phyloP scores from a whole-genome alignment of 2,329 filamentous ascomycete species.

The Neopestalotiopsis rosae region DNA sequence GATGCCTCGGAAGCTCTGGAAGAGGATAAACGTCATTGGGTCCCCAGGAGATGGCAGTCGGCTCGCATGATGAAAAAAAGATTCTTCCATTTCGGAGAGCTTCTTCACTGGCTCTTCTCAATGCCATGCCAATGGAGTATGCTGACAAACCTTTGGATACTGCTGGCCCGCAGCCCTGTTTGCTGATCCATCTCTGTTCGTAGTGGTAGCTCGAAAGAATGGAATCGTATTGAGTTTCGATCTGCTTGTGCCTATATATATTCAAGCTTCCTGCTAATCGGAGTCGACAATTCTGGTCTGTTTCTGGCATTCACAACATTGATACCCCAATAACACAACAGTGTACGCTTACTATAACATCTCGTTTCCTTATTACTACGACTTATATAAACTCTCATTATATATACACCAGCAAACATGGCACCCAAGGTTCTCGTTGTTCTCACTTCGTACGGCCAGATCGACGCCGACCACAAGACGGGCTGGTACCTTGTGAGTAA shows the following conservation, averaged over 20 bases:
- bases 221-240: not conserved
- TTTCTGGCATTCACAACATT: not conserved
- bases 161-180: not conserved
- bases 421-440: constrained; percentile 71
- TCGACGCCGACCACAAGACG: constrained; percentile 59
- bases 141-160: not conserved
- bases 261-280: not conserved
- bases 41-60: not conserved
- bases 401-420: constrained; percentile 38
- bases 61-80: not conserved
- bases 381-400: not conserved
- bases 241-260: not conserved
- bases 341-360: not conserved
- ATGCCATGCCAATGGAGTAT: not conserved
- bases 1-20: not conserved
- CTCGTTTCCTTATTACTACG: not conserved
- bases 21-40: not conserved
- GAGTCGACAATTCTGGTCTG: not conserved
- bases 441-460: constrained; percentile 65
- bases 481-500: constrained; percentile 72
- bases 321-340: not conserved
- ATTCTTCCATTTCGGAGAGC: constrained; percentile 9
- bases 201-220: not conserved
- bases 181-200: not conserved
- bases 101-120: not conserved